Conservation (phyloP, 1,284 basidiomycete genomes). For the Meira miltonrushii region DNA sequence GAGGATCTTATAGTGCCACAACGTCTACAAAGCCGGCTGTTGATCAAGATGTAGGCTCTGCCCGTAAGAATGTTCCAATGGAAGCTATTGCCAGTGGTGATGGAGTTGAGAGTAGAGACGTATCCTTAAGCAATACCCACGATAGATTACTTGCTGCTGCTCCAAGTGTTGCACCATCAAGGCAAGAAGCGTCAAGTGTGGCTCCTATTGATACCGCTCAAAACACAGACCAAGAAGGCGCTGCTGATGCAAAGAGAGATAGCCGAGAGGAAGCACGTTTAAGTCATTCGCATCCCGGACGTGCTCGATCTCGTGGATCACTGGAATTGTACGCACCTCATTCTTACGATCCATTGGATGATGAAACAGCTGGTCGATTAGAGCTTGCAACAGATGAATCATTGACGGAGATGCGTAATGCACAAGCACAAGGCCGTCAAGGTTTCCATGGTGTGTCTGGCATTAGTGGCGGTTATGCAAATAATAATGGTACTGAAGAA, state of each 20-base stretch:
- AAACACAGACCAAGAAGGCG: background rate
- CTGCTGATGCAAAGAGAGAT: background rate
- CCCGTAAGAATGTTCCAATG: background rate
- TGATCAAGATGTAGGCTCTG: background rate
- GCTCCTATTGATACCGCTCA: background rate
- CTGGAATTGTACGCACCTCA: slow-evolving; percentile 1
- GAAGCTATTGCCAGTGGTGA: background rate
- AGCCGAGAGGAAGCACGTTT: background rate
- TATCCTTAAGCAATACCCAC: background rate
- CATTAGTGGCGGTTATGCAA: background rate
- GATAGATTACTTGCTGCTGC: background rate
- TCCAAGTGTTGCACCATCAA: too few relatives aligned
- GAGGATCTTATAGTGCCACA: background rate
- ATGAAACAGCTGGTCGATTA: slow-evolving; percentile 5
- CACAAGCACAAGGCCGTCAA: background rate
- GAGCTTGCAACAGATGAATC: background rate
- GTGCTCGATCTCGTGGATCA: background rate
- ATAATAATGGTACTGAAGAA: background rate
- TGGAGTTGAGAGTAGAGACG: background rate
- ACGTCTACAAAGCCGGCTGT: background rate
- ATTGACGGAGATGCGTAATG: background rate
- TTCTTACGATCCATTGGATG: slow-evolving; percentile 10
- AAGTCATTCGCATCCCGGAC: background rate
- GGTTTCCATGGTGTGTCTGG: background rate
- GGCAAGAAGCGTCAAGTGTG: background rate